Percentiles rank a stretch among this genome's conserved stretches.
phyloP scores from a whole-genome alignment of 495 filamentous ascomycete genomes.

The Neurospora hispaniola region DNA sequence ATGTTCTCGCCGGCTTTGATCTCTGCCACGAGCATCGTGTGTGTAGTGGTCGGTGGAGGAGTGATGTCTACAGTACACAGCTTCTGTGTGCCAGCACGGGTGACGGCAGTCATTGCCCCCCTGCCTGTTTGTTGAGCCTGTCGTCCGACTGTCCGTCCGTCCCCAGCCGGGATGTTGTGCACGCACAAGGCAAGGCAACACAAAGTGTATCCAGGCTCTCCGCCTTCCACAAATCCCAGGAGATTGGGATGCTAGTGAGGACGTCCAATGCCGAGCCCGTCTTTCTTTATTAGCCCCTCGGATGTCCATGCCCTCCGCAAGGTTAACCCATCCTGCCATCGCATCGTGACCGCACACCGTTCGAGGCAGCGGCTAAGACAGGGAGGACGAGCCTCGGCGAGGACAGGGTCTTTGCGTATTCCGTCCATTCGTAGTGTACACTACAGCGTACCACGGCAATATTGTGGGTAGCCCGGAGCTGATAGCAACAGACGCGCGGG shows the following conservation, averaged over 20 bases:
- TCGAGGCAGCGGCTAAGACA: neutral
- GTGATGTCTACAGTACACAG: neutral
- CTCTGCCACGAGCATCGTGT: neutral
- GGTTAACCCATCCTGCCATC: conserved; percentile 3
- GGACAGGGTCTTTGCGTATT: neutral
- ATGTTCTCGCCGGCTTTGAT: neutral
- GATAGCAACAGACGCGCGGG: conserved; percentile 1
- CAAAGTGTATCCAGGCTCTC: neutral
- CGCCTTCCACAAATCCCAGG: conserved; percentile 19
- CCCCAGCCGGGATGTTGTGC: neutral
- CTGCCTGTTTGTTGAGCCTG: neutral
- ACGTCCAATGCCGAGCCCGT: conserved; percentile 22
- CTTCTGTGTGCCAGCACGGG: neutral
- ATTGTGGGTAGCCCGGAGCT: neutral
- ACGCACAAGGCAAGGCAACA: neutral
- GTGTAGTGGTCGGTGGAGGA: neutral
- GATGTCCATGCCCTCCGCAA: conserved; percentile 14
- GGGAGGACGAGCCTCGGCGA: neutral
- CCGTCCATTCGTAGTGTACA: neutral
- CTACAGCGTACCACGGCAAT: neutral
- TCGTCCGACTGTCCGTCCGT: conserved; percentile 4
- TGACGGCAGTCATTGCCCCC: conserved; percentile 1
- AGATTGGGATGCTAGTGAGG: conserved; percentile 26
- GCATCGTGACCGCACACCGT: neutral
- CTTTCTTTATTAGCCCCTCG: conserved; percentile 16